phyloP scores from a whole-genome alignment of 129 eudicot genomes.

The Chrysanthemum seticuspe region DNA sequence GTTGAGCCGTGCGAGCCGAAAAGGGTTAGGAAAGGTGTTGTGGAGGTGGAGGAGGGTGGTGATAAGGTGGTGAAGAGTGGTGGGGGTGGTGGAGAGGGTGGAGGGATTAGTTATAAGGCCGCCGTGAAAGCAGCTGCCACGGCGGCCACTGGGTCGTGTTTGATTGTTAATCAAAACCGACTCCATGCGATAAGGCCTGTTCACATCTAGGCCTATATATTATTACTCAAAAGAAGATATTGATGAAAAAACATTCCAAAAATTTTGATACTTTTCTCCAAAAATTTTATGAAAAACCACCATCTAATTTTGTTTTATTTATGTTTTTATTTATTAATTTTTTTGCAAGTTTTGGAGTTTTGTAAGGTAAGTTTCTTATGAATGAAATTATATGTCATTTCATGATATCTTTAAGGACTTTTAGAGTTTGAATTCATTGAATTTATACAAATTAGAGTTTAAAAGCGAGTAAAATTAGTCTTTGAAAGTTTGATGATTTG shows the following conservation, averaged over 20 bases:
- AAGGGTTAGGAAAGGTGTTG: constrained; percentile 1
- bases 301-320: background rate
- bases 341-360: background rate
- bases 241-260: background rate
- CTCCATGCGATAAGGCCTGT: constrained; percentile 21
- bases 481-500: no score
- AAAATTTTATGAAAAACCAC: background rate
- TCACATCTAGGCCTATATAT: constrained; percentile 16
- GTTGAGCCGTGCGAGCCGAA: constrained; percentile 9
- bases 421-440: background rate
- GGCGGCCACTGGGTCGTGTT: constrained; percentile 28
- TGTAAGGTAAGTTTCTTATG: background rate
- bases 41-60: constrained; percentile 14
- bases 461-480: background rate
- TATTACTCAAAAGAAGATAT: background rate
- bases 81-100: constrained; percentile 13
- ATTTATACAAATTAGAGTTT: background rate
- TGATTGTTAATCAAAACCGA: constrained; percentile 27
- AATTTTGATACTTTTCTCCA: background rate
- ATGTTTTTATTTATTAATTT: background rate
- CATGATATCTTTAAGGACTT: no score
- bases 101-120: constrained; percentile 13
- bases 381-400: background rate
- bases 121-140: constrained; percentile 23
- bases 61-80: constrained; percentile 9